A percentile compares a stretch with the other conserved stretches of the same genome.
Evolutionary conservation across 179 eudicot species (phyloP).

Genomic region (Gypsophila paniculata): DNA sequence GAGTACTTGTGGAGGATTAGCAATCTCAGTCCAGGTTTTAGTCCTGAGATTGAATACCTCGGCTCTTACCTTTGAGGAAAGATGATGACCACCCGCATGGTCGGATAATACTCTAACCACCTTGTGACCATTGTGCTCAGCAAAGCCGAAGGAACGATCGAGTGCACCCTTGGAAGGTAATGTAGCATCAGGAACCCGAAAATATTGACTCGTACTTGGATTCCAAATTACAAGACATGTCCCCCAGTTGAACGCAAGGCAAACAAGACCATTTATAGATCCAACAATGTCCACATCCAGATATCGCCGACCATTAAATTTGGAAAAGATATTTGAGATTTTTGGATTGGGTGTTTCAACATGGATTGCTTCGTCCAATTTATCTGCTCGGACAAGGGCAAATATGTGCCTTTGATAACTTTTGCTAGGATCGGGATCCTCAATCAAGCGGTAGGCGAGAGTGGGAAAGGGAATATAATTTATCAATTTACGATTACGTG

Average conservation of each 20-base stretch:
- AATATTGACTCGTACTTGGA: slow-evolving; percentile 11
- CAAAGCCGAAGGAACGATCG: slow-evolving; percentile 7
- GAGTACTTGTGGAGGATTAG: slow-evolving; percentile 9
- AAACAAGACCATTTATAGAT: slow-evolving; percentile 9
- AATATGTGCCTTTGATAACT: slow-evolving; percentile 9
- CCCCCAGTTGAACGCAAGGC: not conserved
- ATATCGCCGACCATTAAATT: not conserved
- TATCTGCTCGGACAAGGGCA: slow-evolving; percentile 11
- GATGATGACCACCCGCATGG: not conserved
- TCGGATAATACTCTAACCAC: slow-evolving; percentile 3
- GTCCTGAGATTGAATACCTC: not conserved
- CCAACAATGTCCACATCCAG: slow-evolving; percentile 13
- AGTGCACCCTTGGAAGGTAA: not conserved
- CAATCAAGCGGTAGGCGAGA: not conserved
- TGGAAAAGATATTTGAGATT: slow-evolving; percentile 5
- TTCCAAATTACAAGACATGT: slow-evolving; percentile 3
- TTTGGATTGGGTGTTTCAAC: slow-evolving; percentile 16
- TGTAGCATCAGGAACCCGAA: slow-evolving; percentile 2
- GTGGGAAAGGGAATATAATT: not conserved
- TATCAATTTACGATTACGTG: not conserved
- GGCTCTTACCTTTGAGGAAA: slow-evolving; percentile 9
- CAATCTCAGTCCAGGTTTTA: slow-evolving; percentile 12
- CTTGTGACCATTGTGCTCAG: slow-evolving; percentile 15
- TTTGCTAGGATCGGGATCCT: slow-evolving; percentile 14
- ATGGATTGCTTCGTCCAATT: slow-evolving; percentile 2